Conservation (phyloP, 495 filamentous ascomycete genomes). For the Podospora conica region DNA sequence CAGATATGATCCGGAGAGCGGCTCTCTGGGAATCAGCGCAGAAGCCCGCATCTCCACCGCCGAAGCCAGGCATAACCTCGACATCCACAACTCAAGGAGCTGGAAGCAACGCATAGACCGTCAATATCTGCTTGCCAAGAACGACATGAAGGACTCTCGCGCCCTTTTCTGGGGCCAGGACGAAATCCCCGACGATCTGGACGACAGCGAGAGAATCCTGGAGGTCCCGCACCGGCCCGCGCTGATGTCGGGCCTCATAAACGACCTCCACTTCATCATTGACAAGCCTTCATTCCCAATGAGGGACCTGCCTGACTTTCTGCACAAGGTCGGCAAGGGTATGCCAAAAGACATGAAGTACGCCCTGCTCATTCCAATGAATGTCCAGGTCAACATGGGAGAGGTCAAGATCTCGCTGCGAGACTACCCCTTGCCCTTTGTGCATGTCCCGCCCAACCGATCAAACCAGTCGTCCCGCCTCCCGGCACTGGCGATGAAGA, state of each 20-base stretch:
- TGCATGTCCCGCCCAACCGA: conserved; percentile 83
- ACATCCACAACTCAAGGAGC: conserved; percentile 74
- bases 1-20: conserved; percentile 73
- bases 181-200: conserved; percentile 69
- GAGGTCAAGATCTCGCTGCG: conserved; percentile 78
- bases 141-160: conserved; percentile 71
- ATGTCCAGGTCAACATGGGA: conserved; percentile 82
- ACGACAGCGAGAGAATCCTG: conserved; percentile 79
- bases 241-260: conserved; percentile 72
- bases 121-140: conserved; percentile 60
- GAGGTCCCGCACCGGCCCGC: conserved; percentile 81
- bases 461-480: conserved; percentile 71
- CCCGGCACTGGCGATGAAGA: conserved; percentile 75
- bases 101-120: conserved; percentile 91
- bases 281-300: conserved; percentile 92
- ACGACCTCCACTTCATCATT: conserved; percentile 75
- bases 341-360: conserved; percentile 91
- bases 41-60: conserved; percentile 62
- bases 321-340: conserved; percentile 87
- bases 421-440: conserved; percentile 87
- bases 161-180: conserved; percentile 78
- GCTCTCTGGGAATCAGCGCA: conserved; percentile 57
- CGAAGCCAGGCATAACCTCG: conserved; percentile 67
- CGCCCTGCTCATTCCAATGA: conserved; percentile 81
- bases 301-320: conserved; percentile 69